Conservation (phyloP, 116 monocot genomes). For the Dioscorea cayenensis region DNA sequence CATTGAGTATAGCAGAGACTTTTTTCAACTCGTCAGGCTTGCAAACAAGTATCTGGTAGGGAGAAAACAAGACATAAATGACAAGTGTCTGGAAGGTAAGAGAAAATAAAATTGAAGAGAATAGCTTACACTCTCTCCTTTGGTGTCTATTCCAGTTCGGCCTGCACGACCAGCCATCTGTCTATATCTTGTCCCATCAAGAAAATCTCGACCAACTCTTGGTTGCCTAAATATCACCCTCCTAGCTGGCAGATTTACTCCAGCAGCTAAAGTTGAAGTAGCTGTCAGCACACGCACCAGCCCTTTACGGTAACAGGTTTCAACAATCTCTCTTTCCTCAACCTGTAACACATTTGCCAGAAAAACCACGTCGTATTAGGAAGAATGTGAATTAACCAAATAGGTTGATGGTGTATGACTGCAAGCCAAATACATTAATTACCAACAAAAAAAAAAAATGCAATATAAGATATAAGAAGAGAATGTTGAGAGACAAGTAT, state of each 20-base stretch:
- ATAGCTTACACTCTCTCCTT: slow-evolving; percentile 88
- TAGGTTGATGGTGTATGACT: not conserved
- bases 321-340: slow-evolving; percentile 96
- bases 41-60: slow-evolving; percentile 79
- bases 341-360: slow-evolving; percentile 32
- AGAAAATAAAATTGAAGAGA: not conserved
- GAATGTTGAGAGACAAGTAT: no score
- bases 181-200: slow-evolving; percentile 96
- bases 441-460: not conserved
- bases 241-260: slow-evolving; percentile 97
- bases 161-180: slow-evolving; percentile 99
- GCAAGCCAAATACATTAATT: not conserved
- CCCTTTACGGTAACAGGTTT: slow-evolving; percentile 91
- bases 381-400: not conserved
- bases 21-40: slow-evolving; percentile 74
- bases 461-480: not conserved
- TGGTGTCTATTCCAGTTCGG: slow-evolving; percentile 94
- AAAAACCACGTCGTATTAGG: not conserved
- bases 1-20: slow-evolving; percentile 63
- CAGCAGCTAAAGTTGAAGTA: slow-evolving; percentile 99
- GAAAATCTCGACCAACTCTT: slow-evolving; percentile 91
- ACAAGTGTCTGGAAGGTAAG: not conserved
- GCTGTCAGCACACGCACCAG: slow-evolving; percentile 91
- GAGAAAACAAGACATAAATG: slow-evolving; percentile 3
- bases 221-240: slow-evolving; percentile 98